Conservation (phyloP, 768 basidiomycete genomes). For the Mrakia gelida region DNA sequence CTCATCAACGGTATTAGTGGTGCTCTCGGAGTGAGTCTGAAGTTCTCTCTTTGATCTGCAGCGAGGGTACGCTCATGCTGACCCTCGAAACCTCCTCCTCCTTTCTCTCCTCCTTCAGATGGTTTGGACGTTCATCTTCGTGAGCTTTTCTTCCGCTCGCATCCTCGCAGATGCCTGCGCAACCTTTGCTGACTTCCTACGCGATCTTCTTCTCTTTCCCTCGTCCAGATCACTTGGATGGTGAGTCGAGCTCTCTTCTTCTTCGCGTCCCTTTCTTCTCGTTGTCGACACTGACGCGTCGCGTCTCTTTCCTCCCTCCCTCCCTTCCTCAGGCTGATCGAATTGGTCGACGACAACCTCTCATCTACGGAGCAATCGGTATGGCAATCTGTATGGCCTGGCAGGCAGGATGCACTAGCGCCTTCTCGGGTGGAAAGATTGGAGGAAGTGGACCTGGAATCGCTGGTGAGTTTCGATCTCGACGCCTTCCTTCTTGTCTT, state of each 20-base stretch:
- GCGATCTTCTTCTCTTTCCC: not conserved
- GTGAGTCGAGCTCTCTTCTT: not conserved
- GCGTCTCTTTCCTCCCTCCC: not conserved
- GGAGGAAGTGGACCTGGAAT: not conserved
- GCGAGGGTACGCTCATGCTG: too few species aligned
- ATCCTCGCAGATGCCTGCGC: too few species aligned
- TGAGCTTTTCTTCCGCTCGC: too few species aligned
- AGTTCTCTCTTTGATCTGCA: too few species aligned
- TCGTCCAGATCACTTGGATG: not conserved
- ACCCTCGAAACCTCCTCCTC: too few species aligned
- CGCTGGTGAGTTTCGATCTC: not conserved
- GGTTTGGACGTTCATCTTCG: not conserved
- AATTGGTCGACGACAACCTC: constrained; percentile 1
- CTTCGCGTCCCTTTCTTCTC: too few species aligned
- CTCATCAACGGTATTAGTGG: constrained; percentile 5
- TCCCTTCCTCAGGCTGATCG: not conserved
- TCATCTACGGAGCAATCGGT: not conserved
- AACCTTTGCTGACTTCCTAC: too few species aligned
- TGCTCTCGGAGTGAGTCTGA: too few species aligned
- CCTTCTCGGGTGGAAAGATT: not conserved
- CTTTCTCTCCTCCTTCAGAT: too few species aligned
- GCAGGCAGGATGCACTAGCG: not conserved
- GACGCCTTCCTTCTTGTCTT: not conserved
- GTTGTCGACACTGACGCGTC: too few species aligned
- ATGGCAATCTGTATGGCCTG: constrained; percentile 1